Evolutionary conservation across 768 basidiomycete genomes (phyloP).

Genomic region (Pisolithus marmoratus): DNA sequence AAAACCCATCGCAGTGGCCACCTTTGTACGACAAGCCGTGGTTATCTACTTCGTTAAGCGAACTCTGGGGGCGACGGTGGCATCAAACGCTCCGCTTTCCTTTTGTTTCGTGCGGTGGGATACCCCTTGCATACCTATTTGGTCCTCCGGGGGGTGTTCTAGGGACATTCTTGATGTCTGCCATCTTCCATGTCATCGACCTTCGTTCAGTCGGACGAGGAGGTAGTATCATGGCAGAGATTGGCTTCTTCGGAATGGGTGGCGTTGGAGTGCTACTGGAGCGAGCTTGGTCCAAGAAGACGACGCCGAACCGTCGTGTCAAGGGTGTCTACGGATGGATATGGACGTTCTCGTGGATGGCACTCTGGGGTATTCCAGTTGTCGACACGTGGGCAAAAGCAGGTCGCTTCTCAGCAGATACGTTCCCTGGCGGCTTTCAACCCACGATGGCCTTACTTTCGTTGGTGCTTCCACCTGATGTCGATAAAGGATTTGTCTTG

Average conservation of each 20-base stretch:
- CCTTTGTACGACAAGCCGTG: slow-evolving; percentile 57
- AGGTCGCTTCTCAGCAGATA: slow-evolving; percentile 9
- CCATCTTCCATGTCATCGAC: slow-evolving; percentile 51
- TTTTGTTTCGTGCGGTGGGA: slow-evolving; percentile 47
- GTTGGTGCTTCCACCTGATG: slow-evolving; percentile 3
- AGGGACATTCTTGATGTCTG: slow-evolving; percentile 56
- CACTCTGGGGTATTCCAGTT: slow-evolving; percentile 44
- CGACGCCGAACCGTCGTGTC: slow-evolving; percentile 33
- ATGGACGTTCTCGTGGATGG: slow-evolving; percentile 49
- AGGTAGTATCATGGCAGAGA: slow-evolving; percentile 45
- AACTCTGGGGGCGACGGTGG: slow-evolving; percentile 63
- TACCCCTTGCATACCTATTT: slow-evolving; percentile 37
- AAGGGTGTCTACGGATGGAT: slow-evolving; percentile 42
- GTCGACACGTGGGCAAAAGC: slow-evolving; percentile 35
- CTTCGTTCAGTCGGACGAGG: slow-evolving; percentile 50
- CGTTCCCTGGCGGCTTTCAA: slow-evolving; percentile 4
- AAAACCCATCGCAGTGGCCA: slow-evolving; percentile 52
- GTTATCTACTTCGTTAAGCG: slow-evolving; percentile 47
- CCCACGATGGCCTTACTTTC: slow-evolving; percentile 23
- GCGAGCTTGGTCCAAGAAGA: slow-evolving; percentile 35
- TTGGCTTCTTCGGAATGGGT: slow-evolving; percentile 52
- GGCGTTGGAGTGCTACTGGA: slow-evolving; percentile 49
- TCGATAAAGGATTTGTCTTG: neutral
- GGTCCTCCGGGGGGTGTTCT: slow-evolving; percentile 48
- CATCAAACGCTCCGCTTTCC: slow-evolving; percentile 58